Percentiles rank a stretch among this genome's conserved stretches.
Conservation (phyloP, 2,329 filamentous ascomycete genomes). For the Aaosphaeria pasadenensis region DNA sequence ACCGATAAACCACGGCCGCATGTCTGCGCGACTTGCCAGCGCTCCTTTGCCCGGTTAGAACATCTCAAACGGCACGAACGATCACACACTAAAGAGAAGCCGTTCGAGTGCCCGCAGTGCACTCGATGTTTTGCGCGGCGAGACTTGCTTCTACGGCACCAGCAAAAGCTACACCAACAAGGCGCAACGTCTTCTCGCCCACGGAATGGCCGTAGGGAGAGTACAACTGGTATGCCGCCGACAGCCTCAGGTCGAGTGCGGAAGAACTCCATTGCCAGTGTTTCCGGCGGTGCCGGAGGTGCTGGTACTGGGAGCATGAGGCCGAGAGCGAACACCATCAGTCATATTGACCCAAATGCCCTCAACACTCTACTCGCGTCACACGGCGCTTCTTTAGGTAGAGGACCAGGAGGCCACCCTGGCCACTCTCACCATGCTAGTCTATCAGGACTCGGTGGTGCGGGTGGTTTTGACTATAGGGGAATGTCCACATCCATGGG, state of each 20-base stretch:
- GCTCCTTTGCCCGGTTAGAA: slow-evolving; percentile 91
- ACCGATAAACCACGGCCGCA: slow-evolving; percentile 97
- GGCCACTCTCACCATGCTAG: slow-evolving; percentile 70
- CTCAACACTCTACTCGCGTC: slow-evolving; percentile 67
- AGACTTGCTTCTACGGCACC: slow-evolving; percentile 87
- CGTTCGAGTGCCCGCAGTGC: slow-evolving; percentile 95
- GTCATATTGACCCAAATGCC: slow-evolving; percentile 77
- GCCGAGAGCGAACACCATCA: slow-evolving; percentile 92
- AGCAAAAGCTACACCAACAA: slow-evolving; percentile 97
- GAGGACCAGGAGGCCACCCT: slow-evolving; percentile 50
- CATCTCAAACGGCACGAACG: slow-evolving; percentile 96
- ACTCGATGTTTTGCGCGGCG: slow-evolving; percentile 90
- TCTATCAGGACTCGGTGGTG: slow-evolving; percentile 60
- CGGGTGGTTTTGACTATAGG: slow-evolving; percentile 62
- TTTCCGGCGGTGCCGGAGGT: slow-evolving; percentile 47
- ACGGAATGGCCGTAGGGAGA: slow-evolving; percentile 80
- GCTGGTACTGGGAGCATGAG: slow-evolving; percentile 63
- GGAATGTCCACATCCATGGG: slow-evolving; percentile 69
- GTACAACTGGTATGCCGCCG: slow-evolving; percentile 70
- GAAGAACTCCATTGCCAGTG: slow-evolving; percentile 80
- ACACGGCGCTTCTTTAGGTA: slow-evolving; percentile 50
- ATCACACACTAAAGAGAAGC: slow-evolving; percentile 98
- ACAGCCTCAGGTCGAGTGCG: slow-evolving; percentile 71
- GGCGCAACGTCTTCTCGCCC: slow-evolving; percentile 84
- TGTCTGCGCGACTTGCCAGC: slow-evolving; percentile 84